Evolutionary conservation across 768 basidiomycete genomes (phyloP), one percentile per base, ranked within the genome.

Genomic region (Rhizopogon vulgaris): DNA sequence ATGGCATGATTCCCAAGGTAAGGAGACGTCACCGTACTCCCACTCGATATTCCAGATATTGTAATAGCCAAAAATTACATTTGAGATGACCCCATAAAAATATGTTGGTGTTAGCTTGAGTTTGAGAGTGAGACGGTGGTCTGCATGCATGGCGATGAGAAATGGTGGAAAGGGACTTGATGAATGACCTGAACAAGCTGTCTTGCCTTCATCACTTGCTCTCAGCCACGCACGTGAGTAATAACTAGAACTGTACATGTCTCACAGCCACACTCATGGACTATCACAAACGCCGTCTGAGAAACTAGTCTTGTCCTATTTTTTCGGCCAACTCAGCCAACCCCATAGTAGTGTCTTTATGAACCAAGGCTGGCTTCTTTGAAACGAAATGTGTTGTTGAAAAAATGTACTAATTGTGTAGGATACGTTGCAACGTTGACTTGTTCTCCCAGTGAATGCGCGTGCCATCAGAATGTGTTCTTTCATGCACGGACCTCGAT

Each of bases 131-230:
- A 38, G 52, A 58, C 48, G 49, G 18, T 52, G 53, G 38, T 36
- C 37, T 38, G 49, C 55, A 54, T 55, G 56, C 48, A 45, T 62
- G 52, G 51, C 56, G 62, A 68, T 66, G 65, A 62, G 60, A 61
- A 61, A 56, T 39, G 49, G 58, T 37, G 54, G 64, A 63, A 58
- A 58, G 64, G 57, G 59, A 57, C 32, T 34, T 38, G 48, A 60
- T 68, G 64, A 56, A 66, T 61, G 64, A 51, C 51, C 61, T 57
- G 66, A 57, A 66, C 64, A 66, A 68, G 64, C 60, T 64, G 62
- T 60, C 64, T 60, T 56, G 58, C 62, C 58, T 52, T 46, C 60
- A 56, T 55, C 50, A 62, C 57, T 55, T 64, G 56, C 65, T 57
- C 59, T 55, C 48, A 28, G 51, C 66, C 66, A 66, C 65, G 65